Evolutionary conservation across 257 asterid genomes (phyloP), one percentile per base, ranked within the genome.

Genomic region (Ocimum tenuiflorum): DNA sequence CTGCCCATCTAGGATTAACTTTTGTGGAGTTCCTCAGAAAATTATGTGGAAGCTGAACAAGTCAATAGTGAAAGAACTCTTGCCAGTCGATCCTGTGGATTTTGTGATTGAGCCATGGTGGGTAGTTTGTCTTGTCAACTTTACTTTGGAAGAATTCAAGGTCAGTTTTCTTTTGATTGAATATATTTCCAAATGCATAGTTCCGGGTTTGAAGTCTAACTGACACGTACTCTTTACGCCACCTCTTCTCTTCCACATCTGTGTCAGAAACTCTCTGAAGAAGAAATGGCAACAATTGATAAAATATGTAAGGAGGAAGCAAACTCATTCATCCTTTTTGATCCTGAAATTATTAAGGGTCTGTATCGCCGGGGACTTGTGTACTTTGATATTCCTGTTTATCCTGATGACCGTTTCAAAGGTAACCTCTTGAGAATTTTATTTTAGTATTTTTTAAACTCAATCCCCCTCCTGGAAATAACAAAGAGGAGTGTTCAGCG

Each of bases 1-100:
- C 59, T 58, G 64, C 51, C 66, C 68, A 63, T 62, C 79, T 83
- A 64, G 58, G n/a, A 74, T 69, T 67, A 68, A 70, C 15, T 52
- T 71, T 60, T 48, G n/a, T 85, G 87, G 88, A 80, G 73, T 79
- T 74, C 78, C 78, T 73, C 95, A 94, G 97, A 94, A 94, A 86
- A 94, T 94, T 46, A 94, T 94, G 99, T 94, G 99, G 99, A 94
- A 94, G 91, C 84, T 94, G 68, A 94, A 94, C 82, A 94, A 94
- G 84, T 90, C 97, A 61, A 90, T 90, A 78, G 99, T 97, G 24
- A 90, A 85, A 79, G 99, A 94, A 79, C 83, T 83, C 71, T 81
- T 94, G 83, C 97, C 99, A 27, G 45, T 78, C 60, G 96, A 90
- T 73, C 97, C 99, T 10, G 97, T 86, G 77, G 99, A 90, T 73